A percentile compares a stretch with the other conserved stretches of the same genome.
Evolutionary conservation across 345 rosid species (phyloP).

Genomic region (Eucalyptus lansdowneana): DNA sequence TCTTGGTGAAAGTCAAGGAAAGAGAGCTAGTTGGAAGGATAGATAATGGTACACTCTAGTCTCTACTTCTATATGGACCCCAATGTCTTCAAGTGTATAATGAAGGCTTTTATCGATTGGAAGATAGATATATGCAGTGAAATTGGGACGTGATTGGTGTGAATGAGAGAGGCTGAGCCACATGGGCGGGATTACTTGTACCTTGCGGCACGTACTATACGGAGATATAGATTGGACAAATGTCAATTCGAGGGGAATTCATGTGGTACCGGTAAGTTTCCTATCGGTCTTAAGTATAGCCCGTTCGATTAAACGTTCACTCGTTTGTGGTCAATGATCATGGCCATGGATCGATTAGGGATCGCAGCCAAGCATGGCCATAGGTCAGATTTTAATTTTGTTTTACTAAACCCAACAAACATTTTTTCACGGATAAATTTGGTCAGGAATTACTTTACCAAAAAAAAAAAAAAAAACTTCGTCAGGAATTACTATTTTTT

Average conservation of each 20-base stretch:
- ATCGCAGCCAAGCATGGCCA: neutral
- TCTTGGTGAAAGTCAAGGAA: neutral
- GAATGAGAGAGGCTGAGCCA: neutral
- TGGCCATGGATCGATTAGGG: neutral
- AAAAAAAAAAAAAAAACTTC: too few species aligned
- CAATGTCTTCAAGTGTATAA: neutral
- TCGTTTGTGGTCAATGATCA: neutral
- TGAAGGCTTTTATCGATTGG: neutral
- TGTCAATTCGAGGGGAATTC: neutral
- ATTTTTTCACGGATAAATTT: neutral
- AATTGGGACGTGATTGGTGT: neutral
- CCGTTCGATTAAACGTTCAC: rapidly evolving
- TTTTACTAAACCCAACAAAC: neutral
- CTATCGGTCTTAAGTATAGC: neutral
- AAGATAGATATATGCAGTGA: neutral
- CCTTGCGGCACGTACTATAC: neutral
- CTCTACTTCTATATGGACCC: neutral
- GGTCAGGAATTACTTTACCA: neutral
- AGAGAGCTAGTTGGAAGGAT: neutral
- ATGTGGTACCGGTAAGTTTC: too few species aligned
- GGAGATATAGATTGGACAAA: neutral
- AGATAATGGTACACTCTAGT: neutral
- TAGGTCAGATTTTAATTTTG: neutral
- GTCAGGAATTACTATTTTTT: neutral
- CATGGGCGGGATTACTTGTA: too few species aligned